Evolutionary conservation across 176 grass and related monocot species (phyloP).

Genomic region (Hyparrhenia diplandra): DNA sequence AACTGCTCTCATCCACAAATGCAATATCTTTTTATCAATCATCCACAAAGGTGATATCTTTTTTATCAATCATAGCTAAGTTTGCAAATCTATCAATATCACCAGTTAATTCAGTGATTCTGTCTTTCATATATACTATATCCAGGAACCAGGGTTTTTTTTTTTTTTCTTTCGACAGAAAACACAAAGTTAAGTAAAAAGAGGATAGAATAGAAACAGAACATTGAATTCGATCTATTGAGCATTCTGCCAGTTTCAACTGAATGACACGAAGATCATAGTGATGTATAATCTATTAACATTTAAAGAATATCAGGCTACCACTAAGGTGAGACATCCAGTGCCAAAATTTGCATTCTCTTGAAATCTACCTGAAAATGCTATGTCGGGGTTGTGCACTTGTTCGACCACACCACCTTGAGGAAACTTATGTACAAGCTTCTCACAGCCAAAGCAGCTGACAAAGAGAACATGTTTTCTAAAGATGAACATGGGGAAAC

Average conservation of each 20-base stretch:
- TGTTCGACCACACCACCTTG: conserved; percentile 17
- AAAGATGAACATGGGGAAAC: conserved; percentile 1
- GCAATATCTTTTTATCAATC: not conserved
- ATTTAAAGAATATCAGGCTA: not conserved
- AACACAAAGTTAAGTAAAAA: not conserved
- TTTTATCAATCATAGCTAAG: not conserved
- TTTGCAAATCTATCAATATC: not conserved
- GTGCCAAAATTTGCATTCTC: conserved; percentile 27
- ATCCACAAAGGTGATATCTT: conserved; percentile 6
- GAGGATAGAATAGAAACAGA: not conserved
- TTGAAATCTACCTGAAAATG: conserved; percentile 21
- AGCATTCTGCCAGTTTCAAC: not conserved
- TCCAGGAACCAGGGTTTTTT: not conserved
- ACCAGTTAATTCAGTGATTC: not conserved
- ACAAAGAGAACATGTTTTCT: conserved; percentile 4
- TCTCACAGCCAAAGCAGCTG: conserved; percentile 19
- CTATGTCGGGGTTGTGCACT: not conserved
- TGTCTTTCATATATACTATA: not conserved
- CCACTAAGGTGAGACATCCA: not conserved
- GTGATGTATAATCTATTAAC: not conserved
- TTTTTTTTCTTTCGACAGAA: not conserved
- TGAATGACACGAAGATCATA: not conserved
- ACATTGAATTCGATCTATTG: not conserved
- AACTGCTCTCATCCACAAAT: conserved; percentile 12
- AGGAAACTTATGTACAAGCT: conserved; percentile 11